Percentiles rank a stretch among this genome's conserved stretches.
These are phyloP conservation scores for Knoxia roxburghii DNA, from an alignment of 257 asterid species.

Conservation along the genomic window DNA sequence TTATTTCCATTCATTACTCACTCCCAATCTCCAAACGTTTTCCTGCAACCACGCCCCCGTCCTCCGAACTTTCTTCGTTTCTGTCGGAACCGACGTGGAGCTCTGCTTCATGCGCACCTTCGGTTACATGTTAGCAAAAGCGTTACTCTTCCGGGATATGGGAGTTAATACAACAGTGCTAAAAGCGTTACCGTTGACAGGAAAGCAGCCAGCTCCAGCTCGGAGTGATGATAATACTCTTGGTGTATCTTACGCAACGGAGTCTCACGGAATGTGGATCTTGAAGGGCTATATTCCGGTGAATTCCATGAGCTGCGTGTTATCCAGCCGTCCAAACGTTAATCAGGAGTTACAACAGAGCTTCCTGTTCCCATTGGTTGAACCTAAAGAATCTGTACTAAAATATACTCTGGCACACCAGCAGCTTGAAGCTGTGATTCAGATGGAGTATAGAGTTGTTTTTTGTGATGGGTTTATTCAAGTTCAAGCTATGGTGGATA, in stretches of 20 bases:
- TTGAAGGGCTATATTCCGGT: slow-evolving; percentile 70
- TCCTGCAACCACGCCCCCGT: slow-evolving; percentile 55
- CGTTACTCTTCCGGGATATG: slow-evolving; percentile 54
- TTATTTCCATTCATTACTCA: slow-evolving; percentile 53
- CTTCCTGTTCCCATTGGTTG: slow-evolving; percentile 35
- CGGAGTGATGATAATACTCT: slow-evolving; percentile 16
- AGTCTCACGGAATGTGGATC: slow-evolving; percentile 77
- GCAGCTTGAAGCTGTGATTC: slow-evolving; percentile 83
- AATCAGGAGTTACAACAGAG: too few species aligned
- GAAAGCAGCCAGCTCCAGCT: slow-evolving; percentile 5
- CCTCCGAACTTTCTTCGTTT: slow-evolving; percentile 53
- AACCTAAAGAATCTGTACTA: slow-evolving; percentile 50
- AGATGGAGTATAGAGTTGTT: slow-evolving; percentile 60
- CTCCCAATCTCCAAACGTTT: slow-evolving; percentile 56
- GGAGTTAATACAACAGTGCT: slow-evolving; percentile 35
- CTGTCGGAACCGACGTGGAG: slow-evolving; percentile 74
- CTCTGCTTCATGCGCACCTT: slow-evolving; percentile 67
- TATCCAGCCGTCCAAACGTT: slow-evolving; percentile 12
- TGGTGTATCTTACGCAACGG: slow-evolving; percentile 62
- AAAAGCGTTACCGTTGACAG: slow-evolving; percentile 28
- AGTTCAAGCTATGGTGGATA: slow-evolving; percentile 55
- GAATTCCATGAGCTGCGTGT: slow-evolving; percentile 52
- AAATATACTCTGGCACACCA: slow-evolving; percentile 80
- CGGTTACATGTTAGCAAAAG: slow-evolving; percentile 74
- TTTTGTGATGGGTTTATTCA: slow-evolving; percentile 54